Evolutionary conservation across 179 eudicot species (phyloP).

Genomic region (Kewa caespitosa): DNA sequence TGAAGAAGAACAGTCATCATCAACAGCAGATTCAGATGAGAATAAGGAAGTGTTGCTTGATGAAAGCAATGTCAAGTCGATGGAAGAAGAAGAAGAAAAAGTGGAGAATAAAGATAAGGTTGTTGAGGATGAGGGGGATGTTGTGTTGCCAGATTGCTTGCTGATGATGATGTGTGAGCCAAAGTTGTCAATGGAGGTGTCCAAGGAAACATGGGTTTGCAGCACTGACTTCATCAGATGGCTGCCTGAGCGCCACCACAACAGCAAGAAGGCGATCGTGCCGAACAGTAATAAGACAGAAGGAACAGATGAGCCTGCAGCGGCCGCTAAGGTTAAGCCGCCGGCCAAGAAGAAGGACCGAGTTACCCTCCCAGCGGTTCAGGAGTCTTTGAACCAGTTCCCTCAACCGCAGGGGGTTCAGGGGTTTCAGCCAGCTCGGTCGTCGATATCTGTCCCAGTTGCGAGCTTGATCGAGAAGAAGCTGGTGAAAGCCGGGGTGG

Average conservation of each 20-base stretch:
- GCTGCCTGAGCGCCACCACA: constrained; percentile 53
- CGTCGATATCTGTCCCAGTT: constrained; percentile 82
- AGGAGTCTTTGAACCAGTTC: too few relatives aligned
- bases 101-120: too few relatives aligned
- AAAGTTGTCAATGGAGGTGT: constrained; percentile 92
- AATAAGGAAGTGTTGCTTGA: constrained; percentile 7
- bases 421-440: constrained; percentile 51
- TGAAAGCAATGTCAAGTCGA: constrained; percentile 16
- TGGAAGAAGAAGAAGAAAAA: constrained; percentile 15
- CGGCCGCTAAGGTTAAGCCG: too few relatives aligned
- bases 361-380: constrained; percentile 21
- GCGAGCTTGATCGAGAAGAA: constrained; percentile 67
- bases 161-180: constrained; percentile 92
- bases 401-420: too few relatives aligned
- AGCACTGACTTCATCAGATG: constrained; percentile 69
- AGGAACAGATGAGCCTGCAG: constrained; percentile 30
- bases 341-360: constrained; percentile 30
- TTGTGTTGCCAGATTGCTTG: constrained; percentile 73
- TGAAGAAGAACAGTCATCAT: too few relatives aligned
- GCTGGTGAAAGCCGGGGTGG: constrained; percentile 50
- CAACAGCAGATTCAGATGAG: constrained; percentile 32
- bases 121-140: too few relatives aligned
- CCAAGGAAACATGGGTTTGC: constrained; percentile 92
- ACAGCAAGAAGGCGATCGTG: constrained; percentile 21
- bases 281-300: too few relatives aligned